Conservation (phyloP, 2,329 filamentous ascomycete genomes). For the Arthroderma sp. region DNA sequence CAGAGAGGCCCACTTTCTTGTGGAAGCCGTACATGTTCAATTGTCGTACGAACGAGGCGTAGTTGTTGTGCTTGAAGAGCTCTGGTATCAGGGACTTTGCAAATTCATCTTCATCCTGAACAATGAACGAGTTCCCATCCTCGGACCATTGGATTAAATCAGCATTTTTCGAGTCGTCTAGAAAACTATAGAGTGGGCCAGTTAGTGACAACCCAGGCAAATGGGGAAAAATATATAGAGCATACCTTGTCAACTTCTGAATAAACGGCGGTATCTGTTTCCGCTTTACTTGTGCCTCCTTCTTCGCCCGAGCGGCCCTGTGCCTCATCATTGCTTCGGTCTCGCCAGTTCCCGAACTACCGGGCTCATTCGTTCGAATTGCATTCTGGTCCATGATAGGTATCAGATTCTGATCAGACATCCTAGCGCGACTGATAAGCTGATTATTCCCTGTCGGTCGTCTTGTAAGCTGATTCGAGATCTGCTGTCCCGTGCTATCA, state of each 20-base stretch:
- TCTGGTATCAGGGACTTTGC: constrained; percentile 62
- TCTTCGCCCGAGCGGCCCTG: constrained; percentile 67
- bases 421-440: constrained; percentile 27
- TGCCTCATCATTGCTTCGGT: constrained; percentile 69
- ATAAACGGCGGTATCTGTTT: constrained; percentile 98
- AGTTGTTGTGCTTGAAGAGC: constrained; percentile 69
- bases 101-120: constrained; percentile 88
- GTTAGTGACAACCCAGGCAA: background rate
- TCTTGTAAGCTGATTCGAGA: constrained; percentile 34
- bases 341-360: constrained; percentile 40
- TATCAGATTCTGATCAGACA: constrained; percentile 26
- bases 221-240: constrained; percentile 5
- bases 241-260: constrained; percentile 91
- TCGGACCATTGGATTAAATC: constrained; percentile 96
- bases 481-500: constrained; percentile 37
- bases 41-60: constrained; percentile 63
- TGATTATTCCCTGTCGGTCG: constrained; percentile 30
- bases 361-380: constrained; percentile 20
- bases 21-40: constrained; percentile 55
- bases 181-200: constrained; percentile 50
- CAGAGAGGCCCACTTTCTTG: constrained; percentile 72
- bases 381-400: constrained; percentile 22
- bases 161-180: constrained; percentile 85
- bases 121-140: constrained; percentile 90
- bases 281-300: constrained; percentile 75